Conservation (phyloP, 768 basidiomycete species). For the Kwoniella bestiolae region DNA sequence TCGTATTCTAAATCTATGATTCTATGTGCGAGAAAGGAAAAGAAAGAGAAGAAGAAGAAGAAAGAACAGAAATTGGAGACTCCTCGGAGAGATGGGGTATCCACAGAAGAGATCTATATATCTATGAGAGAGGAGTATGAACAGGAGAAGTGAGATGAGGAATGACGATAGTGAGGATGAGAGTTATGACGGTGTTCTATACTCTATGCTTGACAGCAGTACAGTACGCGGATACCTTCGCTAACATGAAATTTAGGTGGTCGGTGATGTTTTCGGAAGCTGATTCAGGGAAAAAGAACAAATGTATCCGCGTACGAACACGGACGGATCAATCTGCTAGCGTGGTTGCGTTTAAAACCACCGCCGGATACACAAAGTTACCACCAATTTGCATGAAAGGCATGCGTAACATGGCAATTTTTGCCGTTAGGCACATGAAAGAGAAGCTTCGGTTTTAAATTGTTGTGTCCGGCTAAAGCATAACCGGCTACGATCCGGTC, state of each 20-base stretch:
- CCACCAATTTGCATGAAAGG: background rate
- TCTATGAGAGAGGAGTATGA: background rate
- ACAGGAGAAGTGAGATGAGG: background rate
- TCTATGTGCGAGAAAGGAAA: background rate
- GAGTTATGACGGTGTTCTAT: slow-evolving; percentile 3
- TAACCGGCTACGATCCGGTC: background rate
- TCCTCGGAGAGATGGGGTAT: background rate
- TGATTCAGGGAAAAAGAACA: background rate
- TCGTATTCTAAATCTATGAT: background rate
- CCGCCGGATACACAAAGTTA: no score
- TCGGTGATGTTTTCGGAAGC: background rate
- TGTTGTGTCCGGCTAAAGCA: background rate
- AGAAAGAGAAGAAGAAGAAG: slow-evolving; percentile 1
- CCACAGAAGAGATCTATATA: background rate
- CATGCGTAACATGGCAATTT: background rate
- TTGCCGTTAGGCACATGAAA: background rate
- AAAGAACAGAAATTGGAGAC: background rate
- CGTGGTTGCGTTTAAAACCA: no score
- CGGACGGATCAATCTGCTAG: slow-evolving; percentile 3
- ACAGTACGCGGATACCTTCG: background rate
- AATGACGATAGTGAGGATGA: background rate
- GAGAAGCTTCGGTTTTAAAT: background rate
- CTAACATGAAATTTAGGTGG: background rate
- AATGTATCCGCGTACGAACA: background rate
- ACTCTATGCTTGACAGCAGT: background rate